These are phyloP conservation scores for Ogataea pilisensis DNA, from an alignment of 805 yeast genomes.

Conservation along the genomic window DNA sequence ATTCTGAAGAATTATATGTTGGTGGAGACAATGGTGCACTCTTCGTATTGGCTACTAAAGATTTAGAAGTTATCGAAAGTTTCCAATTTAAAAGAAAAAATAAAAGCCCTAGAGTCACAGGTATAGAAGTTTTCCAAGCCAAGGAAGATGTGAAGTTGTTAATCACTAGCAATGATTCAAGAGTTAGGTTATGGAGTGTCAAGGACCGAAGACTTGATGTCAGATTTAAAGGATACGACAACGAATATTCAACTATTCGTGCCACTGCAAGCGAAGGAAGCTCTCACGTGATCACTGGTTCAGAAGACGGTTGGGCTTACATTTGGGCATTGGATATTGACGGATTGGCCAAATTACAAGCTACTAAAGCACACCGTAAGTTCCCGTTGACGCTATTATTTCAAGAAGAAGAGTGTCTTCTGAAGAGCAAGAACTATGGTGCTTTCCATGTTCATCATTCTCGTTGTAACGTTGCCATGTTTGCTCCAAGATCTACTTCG, in stretches of 20 bases:
- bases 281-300: conserved; percentile 63
- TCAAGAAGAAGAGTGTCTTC: conserved; percentile 31
- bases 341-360: conserved; percentile 4
- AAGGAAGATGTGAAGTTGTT: conserved; percentile 34
- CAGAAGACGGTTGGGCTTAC: conserved; percentile 86
- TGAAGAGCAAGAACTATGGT: conserved; percentile 58
- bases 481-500: conserved; percentile 71
- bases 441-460: conserved; percentile 75
- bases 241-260: conserved; percentile 64
- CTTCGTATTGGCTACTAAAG: conserved; percentile 56
- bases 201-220: conserved; percentile 52
- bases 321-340: conserved; percentile 55
- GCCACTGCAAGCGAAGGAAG: conserved; percentile 61
- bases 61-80: conserved; percentile 44
- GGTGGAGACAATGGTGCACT: conserved; percentile 81
- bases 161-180: conserved; percentile 80
- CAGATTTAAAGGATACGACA: conserved; percentile 69
- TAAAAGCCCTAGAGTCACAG: conserved; percentile 67
- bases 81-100: conserved; percentile 42
- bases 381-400: conserved; percentile 33
- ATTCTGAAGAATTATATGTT: conserved; percentile 52
- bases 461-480: conserved; percentile 67
- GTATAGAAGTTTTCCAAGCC: conserved; percentile 49
- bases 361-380: conserved; percentile 28
- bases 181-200: conserved; percentile 61